Evolutionary conservation across 139 green algal genomes (phyloP).

Genomic region (Marvania coccoides): DNA sequence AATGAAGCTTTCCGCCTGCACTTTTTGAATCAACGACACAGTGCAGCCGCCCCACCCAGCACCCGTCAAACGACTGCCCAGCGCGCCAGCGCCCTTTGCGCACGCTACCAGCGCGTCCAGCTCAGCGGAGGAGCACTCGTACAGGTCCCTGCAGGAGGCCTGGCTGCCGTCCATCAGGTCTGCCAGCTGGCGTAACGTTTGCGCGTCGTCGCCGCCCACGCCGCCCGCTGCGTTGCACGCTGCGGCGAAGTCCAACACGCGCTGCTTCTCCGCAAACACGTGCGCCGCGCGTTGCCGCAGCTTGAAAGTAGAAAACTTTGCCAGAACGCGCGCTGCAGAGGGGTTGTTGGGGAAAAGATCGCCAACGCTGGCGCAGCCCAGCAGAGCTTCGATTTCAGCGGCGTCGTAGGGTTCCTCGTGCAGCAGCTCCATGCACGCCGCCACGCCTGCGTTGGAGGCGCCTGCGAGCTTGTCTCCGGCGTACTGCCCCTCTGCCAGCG

Average conservation of each 20-base stretch:
- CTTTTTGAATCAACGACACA: constrained; percentile 69
- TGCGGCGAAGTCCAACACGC: constrained; percentile 64
- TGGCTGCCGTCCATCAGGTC: constrained; percentile 84
- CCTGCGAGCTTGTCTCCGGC: not conserved
- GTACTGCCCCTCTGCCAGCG: constrained; percentile 18
- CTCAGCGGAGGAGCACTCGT: constrained; percentile 88
- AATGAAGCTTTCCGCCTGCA: constrained; percentile 54
- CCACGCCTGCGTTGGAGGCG: not conserved
- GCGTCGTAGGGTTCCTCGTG: constrained; percentile 31
- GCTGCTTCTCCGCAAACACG: constrained; percentile 73
- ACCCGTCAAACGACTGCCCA: constrained; percentile 79
- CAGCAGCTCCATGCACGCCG: constrained; percentile 51
- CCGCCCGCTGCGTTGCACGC: constrained; percentile 5
- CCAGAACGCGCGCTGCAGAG: constrained; percentile 37
- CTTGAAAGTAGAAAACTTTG: constrained; percentile 35
- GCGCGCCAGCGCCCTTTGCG: constrained; percentile 53
- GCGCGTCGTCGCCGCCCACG: too few species aligned
- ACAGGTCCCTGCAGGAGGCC: constrained; percentile 69
- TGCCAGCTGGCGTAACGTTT: constrained; percentile 58
- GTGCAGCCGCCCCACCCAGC: constrained; percentile 93
- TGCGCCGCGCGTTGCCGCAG: constrained; percentile 69
- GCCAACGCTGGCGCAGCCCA: constrained; percentile 43
- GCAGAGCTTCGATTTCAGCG: constrained; percentile 46
- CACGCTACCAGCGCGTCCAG: constrained; percentile 75
- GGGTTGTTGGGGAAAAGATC: constrained; percentile 46